Evolutionary conservation across 768 basidiomycete genomes (phyloP), one percentile per base, ranked within the genome.

Genomic region (Podaxis sp.): DNA sequence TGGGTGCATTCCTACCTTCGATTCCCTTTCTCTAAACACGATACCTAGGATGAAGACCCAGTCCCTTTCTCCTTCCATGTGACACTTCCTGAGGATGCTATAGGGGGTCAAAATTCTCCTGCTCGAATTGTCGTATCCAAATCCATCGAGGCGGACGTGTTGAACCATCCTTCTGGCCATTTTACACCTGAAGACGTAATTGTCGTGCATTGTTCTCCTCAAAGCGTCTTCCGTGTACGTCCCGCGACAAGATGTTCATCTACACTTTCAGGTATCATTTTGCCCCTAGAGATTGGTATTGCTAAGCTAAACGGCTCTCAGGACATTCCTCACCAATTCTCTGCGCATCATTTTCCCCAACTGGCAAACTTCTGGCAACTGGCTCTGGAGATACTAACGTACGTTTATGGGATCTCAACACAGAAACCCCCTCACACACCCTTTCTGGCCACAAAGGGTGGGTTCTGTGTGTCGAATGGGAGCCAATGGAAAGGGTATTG

Each of bases 381-480:
- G 97, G 97, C 1, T 93, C 94, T 0, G 97, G 96, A 1, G 97
- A 98, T 70, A 93, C 91, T 27, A 92, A 89, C 61, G 94, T 90
- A 12, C 85, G 97, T 3, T 76, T 99, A 24, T 98, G 97, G 97
- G 90, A 98, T 74, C 83, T 98, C 54, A 84, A 90, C 69, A 96
- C 92, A 0, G 97, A 98, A 73, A 90, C 87, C 5, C 96, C 97
- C 1, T 93, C 91, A 43, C 90, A 93, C 71, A 89, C 88, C 13
- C 81, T 98, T 17, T 75, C 83, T 0, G 97, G 97, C 0, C 97
- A 99, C 70, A 87, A 87, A 66, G 96, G 95, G 0, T 98, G 96
- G 96, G 94, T 99, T 1, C 81, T 98, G 1, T 98, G 94, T 67
- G 92, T 95, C 4, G 97, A 98, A 70, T 99, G 96, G 96, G 95